Evolutionary conservation across 2,329 filamentous ascomycete species (phyloP).

Genomic region (Phyllosticta citriasiana): DNA sequence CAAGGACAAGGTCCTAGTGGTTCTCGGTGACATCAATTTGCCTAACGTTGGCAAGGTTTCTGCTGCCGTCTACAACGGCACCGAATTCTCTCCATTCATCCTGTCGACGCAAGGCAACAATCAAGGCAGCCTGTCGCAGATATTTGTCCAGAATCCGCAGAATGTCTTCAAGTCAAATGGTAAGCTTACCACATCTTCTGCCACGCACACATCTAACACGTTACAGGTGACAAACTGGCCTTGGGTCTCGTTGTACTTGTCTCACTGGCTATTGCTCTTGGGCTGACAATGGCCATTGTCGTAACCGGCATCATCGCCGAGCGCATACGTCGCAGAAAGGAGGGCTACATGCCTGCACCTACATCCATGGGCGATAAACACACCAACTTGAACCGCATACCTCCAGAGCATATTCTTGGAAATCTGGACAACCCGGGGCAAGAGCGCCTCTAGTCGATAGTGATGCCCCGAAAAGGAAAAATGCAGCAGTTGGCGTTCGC

Average conservation of each 20-base stretch:
- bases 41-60: constrained; percentile 71
- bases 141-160: constrained; percentile 70
- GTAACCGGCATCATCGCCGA: constrained; percentile 65
- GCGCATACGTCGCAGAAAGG: constrained; percentile 62
- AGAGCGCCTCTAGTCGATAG: neutral
- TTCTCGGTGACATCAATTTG: constrained; percentile 75
- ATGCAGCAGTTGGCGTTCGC: neutral
- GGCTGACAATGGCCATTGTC: constrained; percentile 67
- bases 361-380: constrained; percentile 41
- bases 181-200: constrained; percentile 34
- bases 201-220: neutral
- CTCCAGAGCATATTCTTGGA: constrained; percentile 35
- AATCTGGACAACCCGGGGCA: constrained; percentile 19
- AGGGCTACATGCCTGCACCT: constrained; percentile 72
- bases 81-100: constrained; percentile 64
- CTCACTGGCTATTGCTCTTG: constrained; percentile 66
- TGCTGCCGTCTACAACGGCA: constrained; percentile 81
- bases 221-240: constrained; percentile 36
- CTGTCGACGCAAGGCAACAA: constrained; percentile 57
- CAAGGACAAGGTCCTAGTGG: constrained; percentile 60
- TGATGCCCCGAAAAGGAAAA: neutral
- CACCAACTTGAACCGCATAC: constrained; percentile 40
- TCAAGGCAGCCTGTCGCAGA: constrained; percentile 63
- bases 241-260: constrained; percentile 74
- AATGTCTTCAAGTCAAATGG: constrained; percentile 59